Evolutionary conservation across 768 basidiomycete species (phyloP), one percentile per base, ranked within the genome.

Genomic region (Boletus rex-veris): DNA sequence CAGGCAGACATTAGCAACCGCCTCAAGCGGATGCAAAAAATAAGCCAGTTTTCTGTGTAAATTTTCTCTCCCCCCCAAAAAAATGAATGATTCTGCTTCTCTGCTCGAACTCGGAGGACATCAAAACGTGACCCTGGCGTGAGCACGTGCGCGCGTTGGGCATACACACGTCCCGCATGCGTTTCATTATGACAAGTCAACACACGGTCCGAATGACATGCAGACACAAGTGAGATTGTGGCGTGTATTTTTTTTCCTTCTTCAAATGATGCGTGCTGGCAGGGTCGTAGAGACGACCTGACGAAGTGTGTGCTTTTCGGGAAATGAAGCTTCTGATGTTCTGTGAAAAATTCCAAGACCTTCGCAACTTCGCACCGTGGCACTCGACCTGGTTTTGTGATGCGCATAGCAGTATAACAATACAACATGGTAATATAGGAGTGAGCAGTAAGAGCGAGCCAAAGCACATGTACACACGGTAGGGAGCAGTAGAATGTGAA

Each of bases 11-110:
- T 90, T 50, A 77, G 77, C 45, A 83, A 78, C 58, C 82, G 85
- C 38, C 73, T 88, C 54, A 85, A 83, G 64, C 80, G 82, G 58
- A 76, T 88, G 73, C 84, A 89, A 69, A 87, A 84, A 66, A 70
- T 80, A 39, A 84, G 80, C 64, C 76, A 72, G 55, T 70, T 71
- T 37, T 47, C 63, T n/a, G 58, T 52, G 55, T 71, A 58, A 57
- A 16, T 7, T 18, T 7, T 19, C 18, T 28, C n/a, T 8, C 5
- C 4, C n/a, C 33, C 31, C 3, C 3, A 11, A 10, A 33, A 9
- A 31, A 5, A 35, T 14, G 6, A 0, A 14, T 4, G 33, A 35
- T 35, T 1, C 5, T 35, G 12, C 11, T 35, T 35, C 33, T 35
- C 14, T 10, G 12, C 2, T 14, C 33, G 33, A 7, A 33, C 33